phyloP scores from a whole-genome alignment of 805 yeast genomes.

The Yamadazyma insecticola region DNA sequence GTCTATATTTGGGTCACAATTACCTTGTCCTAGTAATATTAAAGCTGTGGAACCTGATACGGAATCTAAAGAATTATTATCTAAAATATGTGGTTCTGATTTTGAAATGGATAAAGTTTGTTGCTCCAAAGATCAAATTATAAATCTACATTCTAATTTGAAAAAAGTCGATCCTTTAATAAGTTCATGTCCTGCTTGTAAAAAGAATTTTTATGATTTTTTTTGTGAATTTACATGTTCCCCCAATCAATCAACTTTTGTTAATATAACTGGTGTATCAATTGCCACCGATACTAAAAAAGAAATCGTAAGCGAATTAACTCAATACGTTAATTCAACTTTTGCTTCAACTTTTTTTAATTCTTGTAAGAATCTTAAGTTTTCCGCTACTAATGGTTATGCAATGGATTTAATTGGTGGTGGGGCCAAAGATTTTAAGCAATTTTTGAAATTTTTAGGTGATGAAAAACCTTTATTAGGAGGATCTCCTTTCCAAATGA shows the following conservation, averaged over 20 bases:
- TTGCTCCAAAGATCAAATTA: constrained; percentile 64
- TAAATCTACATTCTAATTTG: constrained; percentile 48
- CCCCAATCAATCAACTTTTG: constrained; percentile 70
- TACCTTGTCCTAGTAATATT: constrained; percentile 70
- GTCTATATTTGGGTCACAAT: constrained; percentile 67
- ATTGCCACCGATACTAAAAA: constrained; percentile 45
- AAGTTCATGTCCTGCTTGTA: constrained; percentile 80
- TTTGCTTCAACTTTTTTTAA: constrained; percentile 68
- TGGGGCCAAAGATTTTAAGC: constrained; percentile 74
- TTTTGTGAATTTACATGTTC: constrained; percentile 91
- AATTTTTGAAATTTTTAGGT: constrained; percentile 83
- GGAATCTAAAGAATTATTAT: constrained; percentile 42
- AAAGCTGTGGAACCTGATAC: constrained; percentile 44
- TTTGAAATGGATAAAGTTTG: constrained; percentile 59
- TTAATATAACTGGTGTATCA: constrained; percentile 57
- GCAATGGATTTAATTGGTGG: constrained; percentile 98
- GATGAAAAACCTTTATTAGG: constrained; percentile 92
- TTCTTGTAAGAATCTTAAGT: constrained; percentile 85
- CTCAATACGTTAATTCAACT: constrained; percentile 51
- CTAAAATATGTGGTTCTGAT: constrained; percentile 66
- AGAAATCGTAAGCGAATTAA: constrained; percentile 66
- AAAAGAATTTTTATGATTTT: constrained; percentile 74
- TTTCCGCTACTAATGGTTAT: constrained; percentile 89
- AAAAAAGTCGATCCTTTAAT: constrained; percentile 38
- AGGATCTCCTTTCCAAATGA: constrained; percentile 94